These are phyloP conservation scores for Metschnikowia borealis DNA, from an alignment of 805 yeast genomes.

Conservation along the genomic window DNA sequence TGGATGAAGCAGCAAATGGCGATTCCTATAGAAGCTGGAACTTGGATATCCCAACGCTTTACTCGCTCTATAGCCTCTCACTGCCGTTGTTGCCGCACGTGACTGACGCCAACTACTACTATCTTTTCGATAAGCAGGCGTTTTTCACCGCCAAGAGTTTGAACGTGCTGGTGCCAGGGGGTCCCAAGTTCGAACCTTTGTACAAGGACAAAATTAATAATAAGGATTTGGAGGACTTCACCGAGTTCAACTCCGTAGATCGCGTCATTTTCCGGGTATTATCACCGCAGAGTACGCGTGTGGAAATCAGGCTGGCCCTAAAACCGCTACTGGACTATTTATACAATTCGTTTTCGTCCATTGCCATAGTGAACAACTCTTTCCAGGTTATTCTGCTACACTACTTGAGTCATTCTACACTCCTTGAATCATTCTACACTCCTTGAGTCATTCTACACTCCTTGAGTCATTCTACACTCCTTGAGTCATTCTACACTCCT, in stretches of 20 bases:
- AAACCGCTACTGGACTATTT: constrained; percentile 51
- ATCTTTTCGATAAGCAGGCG: constrained; percentile 72
- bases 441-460: too few species aligned
- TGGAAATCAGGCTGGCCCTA: constrained; percentile 32
- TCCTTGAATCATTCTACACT: too few species aligned
- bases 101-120: constrained; percentile 54
- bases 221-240: constrained; percentile 68
- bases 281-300: constrained; percentile 9
- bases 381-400: too few species aligned
- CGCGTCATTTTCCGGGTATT: constrained; percentile 73
- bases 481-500: too few species aligned
- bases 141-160: constrained; percentile 90
- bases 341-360: constrained; percentile 44
- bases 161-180: constrained; percentile 86
- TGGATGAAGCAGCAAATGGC: constrained; percentile 61
- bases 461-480: too few species aligned
- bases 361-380: constrained; percentile 48
- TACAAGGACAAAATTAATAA: constrained; percentile 56
- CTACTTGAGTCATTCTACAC: too few species aligned
- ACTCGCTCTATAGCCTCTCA: constrained; percentile 61
- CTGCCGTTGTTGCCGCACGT: constrained; percentile 65
- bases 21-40: constrained; percentile 74
- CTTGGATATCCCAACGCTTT: constrained; percentile 56
- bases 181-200: constrained; percentile 91
- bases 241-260: constrained; percentile 87